Conservation (phyloP, 257 asterid genomes). For the Gentiana straminea region DNA sequence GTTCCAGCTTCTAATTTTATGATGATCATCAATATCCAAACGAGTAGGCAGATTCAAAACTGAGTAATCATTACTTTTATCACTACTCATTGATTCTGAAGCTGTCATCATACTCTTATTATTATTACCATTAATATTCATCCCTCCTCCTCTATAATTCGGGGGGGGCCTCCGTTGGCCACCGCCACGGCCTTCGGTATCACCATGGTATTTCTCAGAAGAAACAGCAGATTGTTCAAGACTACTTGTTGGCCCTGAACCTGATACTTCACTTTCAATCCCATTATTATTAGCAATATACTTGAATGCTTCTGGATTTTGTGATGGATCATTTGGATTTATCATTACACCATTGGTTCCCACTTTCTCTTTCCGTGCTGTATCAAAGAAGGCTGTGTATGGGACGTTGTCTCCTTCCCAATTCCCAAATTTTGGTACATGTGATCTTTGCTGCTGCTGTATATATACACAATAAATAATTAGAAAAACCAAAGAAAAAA, state of each 20-base stretch:
- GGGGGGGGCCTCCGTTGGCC: conserved; percentile 16
- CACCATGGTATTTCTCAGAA: conserved; percentile 7
- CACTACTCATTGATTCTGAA: conserved; percentile 30
- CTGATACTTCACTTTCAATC: conserved; percentile 1
- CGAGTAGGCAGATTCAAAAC: conserved; percentile 2
- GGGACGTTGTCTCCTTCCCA: conserved; percentile 72
- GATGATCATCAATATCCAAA: too few species aligned
- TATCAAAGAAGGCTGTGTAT: conserved; percentile 66
- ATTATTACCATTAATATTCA: conserved; percentile 14
- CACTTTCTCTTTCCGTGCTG: conserved; percentile 45
- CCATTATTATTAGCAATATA: conserved; percentile 5
- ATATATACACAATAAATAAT: too few species aligned
- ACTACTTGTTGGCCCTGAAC: neutral
- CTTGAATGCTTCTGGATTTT: conserved; percentile 57
- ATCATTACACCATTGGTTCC: conserved; percentile 23
- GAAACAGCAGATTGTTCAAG: conserved; percentile 1
- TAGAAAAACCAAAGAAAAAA: too few species aligned
- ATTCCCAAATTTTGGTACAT: conserved; percentile 65
- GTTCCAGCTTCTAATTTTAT: too few species aligned
- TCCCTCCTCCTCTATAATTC: too few species aligned
- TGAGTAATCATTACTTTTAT: conserved; percentile 16
- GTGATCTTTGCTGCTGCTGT: conserved; percentile 33
- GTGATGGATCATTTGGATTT: conserved; percentile 76
- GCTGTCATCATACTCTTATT: conserved; percentile 12
- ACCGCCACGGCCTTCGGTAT: neutral